Percentiles rank a stretch among this genome's conserved stretches.
Conservation (phyloP, 2,329 filamentous ascomycete species). For the Curvularia verruculosa region DNA sequence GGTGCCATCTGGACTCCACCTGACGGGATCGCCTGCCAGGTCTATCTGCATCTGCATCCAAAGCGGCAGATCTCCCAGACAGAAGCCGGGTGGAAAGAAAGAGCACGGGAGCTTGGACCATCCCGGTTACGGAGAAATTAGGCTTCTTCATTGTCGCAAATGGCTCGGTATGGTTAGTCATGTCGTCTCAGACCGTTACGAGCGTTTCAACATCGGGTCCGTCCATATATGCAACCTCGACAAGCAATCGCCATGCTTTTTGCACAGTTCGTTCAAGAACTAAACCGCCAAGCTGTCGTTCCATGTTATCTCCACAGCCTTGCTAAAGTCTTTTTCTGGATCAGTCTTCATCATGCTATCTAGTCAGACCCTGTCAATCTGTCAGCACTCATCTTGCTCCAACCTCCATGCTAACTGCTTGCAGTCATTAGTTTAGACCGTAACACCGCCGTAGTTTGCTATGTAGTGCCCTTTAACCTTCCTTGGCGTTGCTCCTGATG, state of each 20-base stretch:
- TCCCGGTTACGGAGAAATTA: not conserved
- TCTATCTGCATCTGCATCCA: not conserved
- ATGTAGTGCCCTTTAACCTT: not conserved
- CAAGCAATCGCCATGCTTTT: not conserved
- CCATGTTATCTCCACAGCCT: not conserved
- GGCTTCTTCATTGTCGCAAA: not conserved
- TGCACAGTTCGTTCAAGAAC: not conserved
- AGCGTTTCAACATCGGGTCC: slow-evolving; percentile 2
- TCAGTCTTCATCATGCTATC: not conserved
- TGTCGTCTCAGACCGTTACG: not conserved
- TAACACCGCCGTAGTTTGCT: not conserved
- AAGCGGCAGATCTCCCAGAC: not conserved
- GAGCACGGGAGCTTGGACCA: not conserved
- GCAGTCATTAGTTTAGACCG: no score
- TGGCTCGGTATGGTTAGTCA: not conserved
- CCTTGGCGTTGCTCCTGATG: slow-evolving; percentile 1
- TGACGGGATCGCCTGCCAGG: not conserved
- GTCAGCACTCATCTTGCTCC: not conserved
- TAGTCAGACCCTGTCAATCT: not conserved
- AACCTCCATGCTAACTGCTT: not conserved
- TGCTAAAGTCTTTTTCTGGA: not conserved
- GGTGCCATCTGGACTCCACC: not conserved
- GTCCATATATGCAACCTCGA: not conserved
- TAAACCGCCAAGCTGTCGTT: not conserved
- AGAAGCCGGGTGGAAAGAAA: not conserved